Conservation (phyloP, 164 flowering plant species). For the Nymphaea colorata region DNA sequence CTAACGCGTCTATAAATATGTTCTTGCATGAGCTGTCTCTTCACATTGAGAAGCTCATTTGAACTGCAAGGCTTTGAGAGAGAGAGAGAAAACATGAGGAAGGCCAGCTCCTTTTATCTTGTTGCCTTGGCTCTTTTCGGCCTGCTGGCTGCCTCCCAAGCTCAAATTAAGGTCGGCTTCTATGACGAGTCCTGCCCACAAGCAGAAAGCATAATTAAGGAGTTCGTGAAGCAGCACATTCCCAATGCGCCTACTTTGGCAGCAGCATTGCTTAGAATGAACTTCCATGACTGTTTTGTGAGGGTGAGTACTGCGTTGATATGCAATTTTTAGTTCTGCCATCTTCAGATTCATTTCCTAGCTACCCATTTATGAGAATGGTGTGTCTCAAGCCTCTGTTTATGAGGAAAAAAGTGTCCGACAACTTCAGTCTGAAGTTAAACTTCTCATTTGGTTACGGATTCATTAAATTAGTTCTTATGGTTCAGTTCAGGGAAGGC, state of each 20-base stretch:
- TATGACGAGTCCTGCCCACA: slow-evolving; percentile 61
- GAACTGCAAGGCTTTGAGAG: background rate
- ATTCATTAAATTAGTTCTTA: too few relatives aligned
- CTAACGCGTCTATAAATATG: too few relatives aligned
- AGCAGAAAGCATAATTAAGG: slow-evolving; percentile 57
- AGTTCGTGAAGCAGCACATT: slow-evolving; percentile 48
- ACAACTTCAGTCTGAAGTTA: background rate
- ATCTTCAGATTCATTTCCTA: background rate
- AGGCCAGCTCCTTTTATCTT: slow-evolving; percentile 7
- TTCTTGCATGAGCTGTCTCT: background rate
- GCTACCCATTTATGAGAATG: background rate
- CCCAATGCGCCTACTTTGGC: slow-evolving; percentile 60
- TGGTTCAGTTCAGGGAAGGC: too few relatives aligned
- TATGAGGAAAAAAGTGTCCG: background rate
- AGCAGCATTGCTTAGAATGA: slow-evolving; percentile 58
- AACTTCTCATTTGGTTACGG: background rate
- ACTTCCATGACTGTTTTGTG: slow-evolving; percentile 90
- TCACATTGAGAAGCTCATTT: background rate
- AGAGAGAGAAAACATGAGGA: slow-evolving; percentile 7
- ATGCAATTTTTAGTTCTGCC: background rate
- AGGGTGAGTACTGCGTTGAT: slow-evolving; percentile 29
- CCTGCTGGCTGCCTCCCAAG: slow-evolving; percentile 22
- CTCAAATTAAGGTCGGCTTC: slow-evolving; percentile 36
- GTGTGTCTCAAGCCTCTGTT: background rate
- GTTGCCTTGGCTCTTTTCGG: slow-evolving; percentile 17